These are phyloP conservation scores for Begonia loranthoides DNA, from an alignment of 306 rosid genomes.

Conservation along the genomic window DNA sequence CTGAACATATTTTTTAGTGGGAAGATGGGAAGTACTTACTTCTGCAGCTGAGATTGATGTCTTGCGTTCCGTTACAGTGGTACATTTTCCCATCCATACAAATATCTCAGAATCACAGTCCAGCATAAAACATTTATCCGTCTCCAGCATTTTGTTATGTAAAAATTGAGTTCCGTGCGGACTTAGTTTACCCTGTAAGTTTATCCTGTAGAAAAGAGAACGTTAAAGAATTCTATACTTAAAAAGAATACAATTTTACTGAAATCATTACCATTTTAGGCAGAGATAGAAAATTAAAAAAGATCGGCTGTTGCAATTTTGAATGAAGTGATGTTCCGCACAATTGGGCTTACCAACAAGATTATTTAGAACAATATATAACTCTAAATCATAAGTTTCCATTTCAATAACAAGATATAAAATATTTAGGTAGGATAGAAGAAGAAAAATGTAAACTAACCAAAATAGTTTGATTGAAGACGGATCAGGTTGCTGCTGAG, in stretches of 20 bases:
- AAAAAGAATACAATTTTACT: too few relatives aligned
- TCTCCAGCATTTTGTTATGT: slow-evolving; percentile 60
- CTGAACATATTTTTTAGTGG: too few relatives aligned
- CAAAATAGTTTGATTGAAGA: slow-evolving; percentile 41
- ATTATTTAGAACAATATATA: too few relatives aligned
- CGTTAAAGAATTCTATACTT: not conserved
- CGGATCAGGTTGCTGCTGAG: slow-evolving; percentile 25
- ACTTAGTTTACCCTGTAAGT: slow-evolving; percentile 59
- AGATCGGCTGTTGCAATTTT: too few relatives aligned
- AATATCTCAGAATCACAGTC: slow-evolving; percentile 69
- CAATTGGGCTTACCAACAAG: too few relatives aligned
- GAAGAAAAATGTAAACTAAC: slow-evolving; percentile 26
- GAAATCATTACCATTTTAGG: too few relatives aligned
- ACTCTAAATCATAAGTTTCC: too few relatives aligned
- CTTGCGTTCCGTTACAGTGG: slow-evolving; percentile 70
- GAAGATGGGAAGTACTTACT: slow-evolving; percentile 31
- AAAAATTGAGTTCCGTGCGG: slow-evolving; percentile 32
- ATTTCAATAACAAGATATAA: too few relatives aligned
- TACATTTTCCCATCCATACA: slow-evolving; percentile 91
- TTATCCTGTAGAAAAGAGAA: slow-evolving; percentile 51
- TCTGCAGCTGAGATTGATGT: slow-evolving; percentile 60
- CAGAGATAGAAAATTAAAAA: too few relatives aligned
- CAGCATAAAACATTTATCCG: slow-evolving; percentile 83
- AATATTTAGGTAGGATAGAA: too few relatives aligned
- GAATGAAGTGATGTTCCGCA: too few relatives aligned